Evolutionary conservation across 2,329 filamentous ascomycete species (phyloP).

Genomic region (Penicillium sp.): DNA sequence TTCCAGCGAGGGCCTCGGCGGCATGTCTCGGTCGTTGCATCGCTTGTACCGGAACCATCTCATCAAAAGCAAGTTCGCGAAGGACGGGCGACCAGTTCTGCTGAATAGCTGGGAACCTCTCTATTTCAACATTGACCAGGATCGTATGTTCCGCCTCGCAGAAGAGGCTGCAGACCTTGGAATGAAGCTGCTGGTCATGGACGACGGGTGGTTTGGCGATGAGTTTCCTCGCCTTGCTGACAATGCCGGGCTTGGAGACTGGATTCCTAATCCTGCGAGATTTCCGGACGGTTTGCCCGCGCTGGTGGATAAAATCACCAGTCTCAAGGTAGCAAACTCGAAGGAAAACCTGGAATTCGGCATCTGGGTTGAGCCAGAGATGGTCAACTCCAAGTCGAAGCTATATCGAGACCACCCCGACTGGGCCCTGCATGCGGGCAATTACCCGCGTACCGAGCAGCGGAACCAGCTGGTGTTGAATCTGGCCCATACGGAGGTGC

Average conservation of each 20-base stretch:
- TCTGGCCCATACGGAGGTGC: slow-evolving; percentile 64
- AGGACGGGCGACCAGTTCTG: slow-evolving; percentile 58
- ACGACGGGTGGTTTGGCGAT: slow-evolving; percentile 72
- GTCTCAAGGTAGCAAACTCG: slow-evolving; percentile 53
- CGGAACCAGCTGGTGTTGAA: slow-evolving; percentile 68
- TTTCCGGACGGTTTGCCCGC: slow-evolving; percentile 63
- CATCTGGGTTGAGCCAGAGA: slow-evolving; percentile 72
- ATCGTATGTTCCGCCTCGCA: slow-evolving; percentile 45
- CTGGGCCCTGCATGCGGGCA: slow-evolving; percentile 64
- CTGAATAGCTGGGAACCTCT: slow-evolving; percentile 72
- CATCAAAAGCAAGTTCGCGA: slow-evolving; percentile 61
- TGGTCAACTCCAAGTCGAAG: slow-evolving; percentile 67
- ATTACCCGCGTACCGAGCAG: slow-evolving; percentile 60
- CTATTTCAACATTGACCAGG: slow-evolving; percentile 62
- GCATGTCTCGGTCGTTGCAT: slow-evolving; percentile 67
- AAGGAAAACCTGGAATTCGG: slow-evolving; percentile 60
- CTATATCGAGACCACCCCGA: slow-evolving; percentile 67
- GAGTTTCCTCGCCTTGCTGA: slow-evolving; percentile 65
- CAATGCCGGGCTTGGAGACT: slow-evolving; percentile 65
- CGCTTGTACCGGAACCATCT: slow-evolving; percentile 66
- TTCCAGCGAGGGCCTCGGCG: slow-evolving; percentile 62
- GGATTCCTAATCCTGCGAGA: slow-evolving; percentile 61
- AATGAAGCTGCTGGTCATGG: slow-evolving; percentile 66
- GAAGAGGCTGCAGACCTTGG: slow-evolving; percentile 39
- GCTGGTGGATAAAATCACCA: slow-evolving; percentile 58